Evolutionary conservation across 1,284 basidiomycete genomes (phyloP), one percentile per base, ranked within the genome.

Genomic region (Ustilago sp.): DNA sequence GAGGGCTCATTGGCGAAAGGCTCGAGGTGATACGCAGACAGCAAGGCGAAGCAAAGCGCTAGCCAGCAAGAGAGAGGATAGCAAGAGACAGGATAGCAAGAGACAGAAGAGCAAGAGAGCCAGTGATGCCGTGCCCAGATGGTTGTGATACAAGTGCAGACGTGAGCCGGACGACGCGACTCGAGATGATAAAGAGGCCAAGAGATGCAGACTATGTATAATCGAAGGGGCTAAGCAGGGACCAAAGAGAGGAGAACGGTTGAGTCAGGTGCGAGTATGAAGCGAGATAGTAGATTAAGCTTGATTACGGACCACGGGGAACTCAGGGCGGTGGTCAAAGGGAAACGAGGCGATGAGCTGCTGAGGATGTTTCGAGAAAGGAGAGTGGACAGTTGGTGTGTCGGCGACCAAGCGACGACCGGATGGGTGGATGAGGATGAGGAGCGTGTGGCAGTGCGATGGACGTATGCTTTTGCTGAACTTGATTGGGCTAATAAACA

Each of bases 1-100:
- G 65, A 64, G 62, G 65, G 66, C 63, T 74, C 69, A 72, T 72
- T 59, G 53, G 23, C 48, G 31, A 12, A 36, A 31, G 31, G 56
- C 67, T 52, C 51, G 39, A 38, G 11, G 47, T 36, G 63, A 65
- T 19, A 51, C 35, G 34, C 12, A 9, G 34, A 34, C 12, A n/a
- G 15, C 23, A 11, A 38, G 35, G 11, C 53, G 38, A n/a, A 38
- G 17, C 34, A 13, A 38, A n/a, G 11, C n/a, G 43, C 43, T 45
- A 45, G 43, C 43, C 43, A 45, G n/a, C 43, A 45, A 19, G 8
- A 45, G 13, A 45, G 1, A 45, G 13, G 19, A 19, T 6, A 45
- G 39, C 39, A 41, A 15, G 7, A 45, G 7, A 45, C 23, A 23
- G 23, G 23, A 23, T 23, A 45, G n/a, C 43, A 45, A 19, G 8